Percentiles rank a stretch among this genome's conserved stretches.
These are phyloP conservation scores for Termitomyces sp. DNA, from an alignment of 768 basidiomycete genomes.

Conservation along the genomic window DNA sequence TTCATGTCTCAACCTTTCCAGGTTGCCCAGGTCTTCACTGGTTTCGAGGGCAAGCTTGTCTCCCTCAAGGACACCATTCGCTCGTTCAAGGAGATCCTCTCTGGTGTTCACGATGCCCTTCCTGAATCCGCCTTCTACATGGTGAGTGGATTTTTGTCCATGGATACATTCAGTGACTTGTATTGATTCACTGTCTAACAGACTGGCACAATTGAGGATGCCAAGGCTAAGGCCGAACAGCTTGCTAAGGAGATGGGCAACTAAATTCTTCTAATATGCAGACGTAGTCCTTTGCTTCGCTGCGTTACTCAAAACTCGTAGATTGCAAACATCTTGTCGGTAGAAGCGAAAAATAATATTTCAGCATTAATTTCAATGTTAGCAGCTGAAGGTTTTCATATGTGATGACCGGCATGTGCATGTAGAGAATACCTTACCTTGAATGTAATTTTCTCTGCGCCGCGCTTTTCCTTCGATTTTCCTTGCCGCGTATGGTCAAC, in stretches of 20 bases:
- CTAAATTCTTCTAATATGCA: conserved; percentile 21
- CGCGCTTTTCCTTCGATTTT: no score
- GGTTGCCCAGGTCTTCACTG: conserved; percentile 99
- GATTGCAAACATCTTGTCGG: conserved; percentile 6
- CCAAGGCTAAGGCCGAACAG: conserved; percentile 95
- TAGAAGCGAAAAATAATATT: conserved; percentile 8
- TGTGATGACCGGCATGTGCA: background rate
- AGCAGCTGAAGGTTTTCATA: background rate
- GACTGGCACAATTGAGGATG: conserved; percentile 94
- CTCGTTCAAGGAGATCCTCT: conserved; percentile 97
- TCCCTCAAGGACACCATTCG: conserved; percentile 93
- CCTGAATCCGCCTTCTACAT: conserved; percentile 99
- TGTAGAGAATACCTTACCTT: background rate
- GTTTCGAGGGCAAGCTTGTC: conserved; percentile 97
- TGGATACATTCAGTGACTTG: background rate
- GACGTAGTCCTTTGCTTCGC: conserved; percentile 5
- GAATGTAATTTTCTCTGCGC: no score
- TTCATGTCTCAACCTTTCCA: conserved; percentile 99
- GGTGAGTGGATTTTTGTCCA: conserved; percentile 32
- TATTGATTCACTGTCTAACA: conserved; percentile 15
- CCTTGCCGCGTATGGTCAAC: no score
- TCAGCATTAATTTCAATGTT: background rate
- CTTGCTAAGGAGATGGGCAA: conserved; percentile 89
- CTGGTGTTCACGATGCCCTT: conserved; percentile 80
- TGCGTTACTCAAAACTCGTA: conserved; percentile 9